Evolutionary conservation across 2,329 filamentous ascomycete species (phyloP), one percentile per base, ranked within the genome.

Genomic region (Exophiala sideris): DNA sequence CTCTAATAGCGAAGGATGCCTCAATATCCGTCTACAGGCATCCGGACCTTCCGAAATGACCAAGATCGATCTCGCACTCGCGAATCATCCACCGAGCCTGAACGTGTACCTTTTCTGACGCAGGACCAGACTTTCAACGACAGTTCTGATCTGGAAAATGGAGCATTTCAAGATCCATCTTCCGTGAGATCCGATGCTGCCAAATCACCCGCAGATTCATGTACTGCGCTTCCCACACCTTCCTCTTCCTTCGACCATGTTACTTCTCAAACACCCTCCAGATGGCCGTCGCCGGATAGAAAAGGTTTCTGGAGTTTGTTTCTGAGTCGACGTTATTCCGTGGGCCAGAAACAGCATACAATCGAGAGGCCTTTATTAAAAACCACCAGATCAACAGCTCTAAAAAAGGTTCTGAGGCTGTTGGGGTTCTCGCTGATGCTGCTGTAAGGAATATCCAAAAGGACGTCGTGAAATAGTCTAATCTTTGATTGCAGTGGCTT

Each of bases 401-500:
- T 59, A 16, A 54, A 39, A 18, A 59, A 45, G 48, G 47, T 58
- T 21, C 16, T 62, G 9, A 51, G 50, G 35, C 42, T 59, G 38
- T 44, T 63, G 45, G 55, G 48, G 12, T 52, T 56, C 45, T 49
- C 59, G 16, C 58, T 61, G 44, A 63, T 61, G 61, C 38, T 63
- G 21, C 49, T 63, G 61, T 63, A 48, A 58, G 54, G 34, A 32
- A 3, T 29, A 14, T 32, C 42, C 14, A 29, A 8, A 8, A 10
- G 14, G 9, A 35, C 9, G 10, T 14, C 6, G 5, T 6, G 16
- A 34, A 33, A 16, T 14, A 14, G 24, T 41, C 40, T 51, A 12
- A 47, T 54, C 33, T 34, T 40, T n/a, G 5, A 10, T 50, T 21
- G 18, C 40, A 62, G 54, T 52, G 73, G 73, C 34, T 50, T 75